phyloP scores from a whole-genome alignment of 1,284 basidiomycete genomes.

The Tranzscheliella williamsii region DNA sequence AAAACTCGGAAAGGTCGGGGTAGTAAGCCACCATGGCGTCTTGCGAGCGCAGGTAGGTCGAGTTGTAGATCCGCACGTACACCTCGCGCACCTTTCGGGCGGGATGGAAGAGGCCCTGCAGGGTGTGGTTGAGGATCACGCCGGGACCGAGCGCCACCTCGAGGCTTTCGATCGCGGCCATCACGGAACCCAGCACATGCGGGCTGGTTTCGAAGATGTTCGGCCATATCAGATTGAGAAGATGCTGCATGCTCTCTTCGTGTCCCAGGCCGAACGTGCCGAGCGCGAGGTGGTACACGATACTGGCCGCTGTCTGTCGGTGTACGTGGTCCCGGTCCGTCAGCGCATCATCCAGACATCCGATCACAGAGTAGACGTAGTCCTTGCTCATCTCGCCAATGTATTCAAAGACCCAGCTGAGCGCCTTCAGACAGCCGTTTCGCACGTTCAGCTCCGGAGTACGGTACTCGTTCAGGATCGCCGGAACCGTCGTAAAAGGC shows the following conservation, averaged over 20 bases:
- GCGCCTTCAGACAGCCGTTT: slow-evolving; percentile 97
- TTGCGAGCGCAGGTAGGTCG: slow-evolving; percentile 74
- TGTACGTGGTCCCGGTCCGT: slow-evolving; percentile 98
- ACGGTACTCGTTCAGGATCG: slow-evolving; percentile 97
- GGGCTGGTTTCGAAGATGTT: slow-evolving; percentile 98
- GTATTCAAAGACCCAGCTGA: slow-evolving; percentile 99
- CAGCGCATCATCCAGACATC: slow-evolving; percentile 94
- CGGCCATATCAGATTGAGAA: slow-evolving; percentile 98
- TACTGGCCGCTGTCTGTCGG: slow-evolving; percentile 96
- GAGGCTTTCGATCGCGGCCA: slow-evolving; percentile 86
- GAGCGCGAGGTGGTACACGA: slow-evolving; percentile 95
- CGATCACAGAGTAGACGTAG: slow-evolving; percentile 95
- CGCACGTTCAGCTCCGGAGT: slow-evolving; percentile 94
- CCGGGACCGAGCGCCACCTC: slow-evolving; percentile 92
- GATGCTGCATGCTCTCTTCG: slow-evolving; percentile 94
- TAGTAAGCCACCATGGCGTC: slow-evolving; percentile 94
- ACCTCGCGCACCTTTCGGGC: slow-evolving; percentile 93
- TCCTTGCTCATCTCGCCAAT: slow-evolving; percentile 99
- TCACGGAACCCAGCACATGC: slow-evolving; percentile 86
- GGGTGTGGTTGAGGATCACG: slow-evolving; percentile 77
- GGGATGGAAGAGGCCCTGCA: slow-evolving; percentile 66
- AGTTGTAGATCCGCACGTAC: slow-evolving; percentile 77
- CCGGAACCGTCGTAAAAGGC: slow-evolving; percentile 97
- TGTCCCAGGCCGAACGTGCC: slow-evolving; percentile 96
- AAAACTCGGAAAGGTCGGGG: slow-evolving; percentile 64